phyloP scores from a whole-genome alignment of 352 stramenopile genomes.

The Phytophthora foliorum region DNA sequence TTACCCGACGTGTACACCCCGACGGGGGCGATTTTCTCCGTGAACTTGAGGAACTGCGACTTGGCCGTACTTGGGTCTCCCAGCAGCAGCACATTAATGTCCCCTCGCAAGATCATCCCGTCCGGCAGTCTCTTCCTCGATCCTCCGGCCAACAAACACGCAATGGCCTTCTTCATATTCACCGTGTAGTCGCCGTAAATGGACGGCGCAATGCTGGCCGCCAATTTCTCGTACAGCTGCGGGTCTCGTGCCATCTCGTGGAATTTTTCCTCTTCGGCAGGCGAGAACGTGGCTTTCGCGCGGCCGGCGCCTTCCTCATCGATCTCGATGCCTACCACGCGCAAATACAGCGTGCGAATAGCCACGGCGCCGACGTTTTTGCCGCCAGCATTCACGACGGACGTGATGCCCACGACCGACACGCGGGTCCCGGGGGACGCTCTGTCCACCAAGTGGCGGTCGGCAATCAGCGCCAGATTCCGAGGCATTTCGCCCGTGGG shows the following conservation, averaged over 20 bases:
- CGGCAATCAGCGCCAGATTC: conserved; percentile 95
- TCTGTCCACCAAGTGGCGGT: conserved; percentile 96
- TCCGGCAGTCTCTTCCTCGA: conserved; percentile 96
- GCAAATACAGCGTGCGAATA: conserved; percentile 96
- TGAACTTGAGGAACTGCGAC: conserved; percentile 99
- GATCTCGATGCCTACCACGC: conserved; percentile 96
- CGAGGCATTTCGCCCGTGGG: conserved; percentile 99
- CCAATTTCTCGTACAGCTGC: conserved; percentile 95
- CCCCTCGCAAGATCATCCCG: conserved; percentile 96
- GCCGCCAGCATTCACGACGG: conserved; percentile 89
- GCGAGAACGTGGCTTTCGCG: conserved; percentile 94
- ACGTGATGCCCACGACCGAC: conserved; percentile 96
- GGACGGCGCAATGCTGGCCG: conserved; percentile 91
- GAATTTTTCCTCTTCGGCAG: conserved; percentile 98
- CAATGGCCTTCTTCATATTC: conserved; percentile 98
- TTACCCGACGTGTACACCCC: conserved; percentile 99
- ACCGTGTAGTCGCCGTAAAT: conserved; percentile 97
- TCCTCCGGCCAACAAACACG: conserved; percentile 95
- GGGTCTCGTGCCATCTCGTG: conserved; percentile 90
- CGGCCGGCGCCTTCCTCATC: conserved; percentile 94
- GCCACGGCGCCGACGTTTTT: conserved; percentile 85
- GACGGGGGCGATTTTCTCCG: conserved; percentile 96
- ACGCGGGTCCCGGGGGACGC: conserved; percentile 97
- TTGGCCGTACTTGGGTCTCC: conserved; percentile 99
- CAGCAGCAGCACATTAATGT: conserved; percentile 99